Percentiles rank a stretch among this genome's conserved stretches.
Conservation (phyloP, 164 flowering plant species). For the Annona squamosa region DNA sequence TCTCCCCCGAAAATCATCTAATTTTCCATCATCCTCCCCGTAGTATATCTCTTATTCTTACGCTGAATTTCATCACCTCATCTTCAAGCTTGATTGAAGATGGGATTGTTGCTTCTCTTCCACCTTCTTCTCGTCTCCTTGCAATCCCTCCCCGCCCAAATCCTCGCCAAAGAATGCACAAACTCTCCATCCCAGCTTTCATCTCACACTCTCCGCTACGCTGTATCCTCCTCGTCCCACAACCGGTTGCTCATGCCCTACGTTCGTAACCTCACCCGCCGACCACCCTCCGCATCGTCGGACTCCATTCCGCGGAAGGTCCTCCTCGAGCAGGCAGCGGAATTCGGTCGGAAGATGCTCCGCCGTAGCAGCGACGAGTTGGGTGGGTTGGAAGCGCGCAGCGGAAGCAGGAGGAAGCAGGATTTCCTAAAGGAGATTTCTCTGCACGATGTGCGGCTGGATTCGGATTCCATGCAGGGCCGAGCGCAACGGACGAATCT, state of each 20-base stretch:
- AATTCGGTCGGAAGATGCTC: conserved; percentile 46
- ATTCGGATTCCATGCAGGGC: conserved; percentile 42
- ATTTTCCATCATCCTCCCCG: too few relatives aligned
- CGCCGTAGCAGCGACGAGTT: conserved; percentile 48
- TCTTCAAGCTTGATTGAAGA: background rate
- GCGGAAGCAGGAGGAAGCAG: conserved; percentile 11
- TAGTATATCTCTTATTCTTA: too few relatives aligned
- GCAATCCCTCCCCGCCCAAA: background rate
- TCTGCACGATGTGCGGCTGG: conserved; percentile 70
- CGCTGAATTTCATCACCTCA: background rate
- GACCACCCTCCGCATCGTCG: conserved; percentile 53
- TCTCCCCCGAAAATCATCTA: too few relatives aligned
- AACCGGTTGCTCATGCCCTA: conserved; percentile 38
- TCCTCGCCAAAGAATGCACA: conserved; percentile 57
- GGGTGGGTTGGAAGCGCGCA: conserved; percentile 2
- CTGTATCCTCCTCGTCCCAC: conserved; percentile 42
- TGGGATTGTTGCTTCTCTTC: background rate
- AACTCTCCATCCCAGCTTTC: conserved; percentile 44
- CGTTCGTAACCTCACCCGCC: conserved; percentile 62
- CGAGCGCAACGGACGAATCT: conserved; percentile 79
- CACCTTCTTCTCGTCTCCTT: background rate
- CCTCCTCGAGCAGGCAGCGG: conserved; percentile 30
- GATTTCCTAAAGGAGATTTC: conserved; percentile 59
- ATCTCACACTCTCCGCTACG: conserved; percentile 64
- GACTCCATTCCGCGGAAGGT: conserved; percentile 54